Conservation (phyloP, 148 eudicot species). For the Rhododendron ovatum region DNA sequence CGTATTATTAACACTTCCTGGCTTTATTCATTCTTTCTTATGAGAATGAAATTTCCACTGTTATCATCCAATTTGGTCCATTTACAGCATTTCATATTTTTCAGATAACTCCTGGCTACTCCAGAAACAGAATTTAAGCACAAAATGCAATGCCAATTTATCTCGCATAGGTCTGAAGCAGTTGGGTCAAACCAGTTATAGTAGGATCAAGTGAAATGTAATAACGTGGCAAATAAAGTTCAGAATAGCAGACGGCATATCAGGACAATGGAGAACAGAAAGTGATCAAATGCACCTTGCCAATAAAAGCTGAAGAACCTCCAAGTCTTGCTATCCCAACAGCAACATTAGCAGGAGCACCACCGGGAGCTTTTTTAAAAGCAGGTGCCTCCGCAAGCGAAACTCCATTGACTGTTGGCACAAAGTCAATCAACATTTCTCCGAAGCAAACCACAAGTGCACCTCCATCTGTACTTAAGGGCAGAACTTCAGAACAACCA, state of each 20-base stretch:
- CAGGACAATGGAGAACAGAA: not conserved
- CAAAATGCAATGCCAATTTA: not conserved
- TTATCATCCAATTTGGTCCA: not conserved
- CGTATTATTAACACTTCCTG: not conserved
- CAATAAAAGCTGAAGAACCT: slow-evolving; percentile 85
- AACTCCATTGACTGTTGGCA: slow-evolving; percentile 71
- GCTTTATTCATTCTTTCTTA: not conserved
- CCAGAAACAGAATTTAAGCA: not conserved
- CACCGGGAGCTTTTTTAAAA: slow-evolving; percentile 87
- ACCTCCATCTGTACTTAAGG: slow-evolving; percentile 34
- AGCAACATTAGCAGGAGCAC: slow-evolving; percentile 99
- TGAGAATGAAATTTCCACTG: not conserved
- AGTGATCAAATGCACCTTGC: slow-evolving; percentile 48
- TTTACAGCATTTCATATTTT: not conserved
- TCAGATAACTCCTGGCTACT: no score
- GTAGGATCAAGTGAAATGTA: not conserved
- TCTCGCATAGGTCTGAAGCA: not conserved
- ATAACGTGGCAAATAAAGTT: not conserved
- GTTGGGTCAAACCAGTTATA: not conserved
- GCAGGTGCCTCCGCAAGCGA: slow-evolving; percentile 90
- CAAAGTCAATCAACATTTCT: slow-evolving; percentile 89
- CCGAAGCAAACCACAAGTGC: slow-evolving; percentile 85
- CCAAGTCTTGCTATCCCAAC: slow-evolving; percentile 79
- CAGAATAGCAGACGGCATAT: not conserved
- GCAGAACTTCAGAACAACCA: slow-evolving; percentile 17